Percentiles rank a stretch among this genome's conserved stretches.
These are phyloP conservation scores for Colletotrichum filicis DNA, from an alignment of 2,329 filamentous ascomycete genomes.

Conservation along the genomic window DNA sequence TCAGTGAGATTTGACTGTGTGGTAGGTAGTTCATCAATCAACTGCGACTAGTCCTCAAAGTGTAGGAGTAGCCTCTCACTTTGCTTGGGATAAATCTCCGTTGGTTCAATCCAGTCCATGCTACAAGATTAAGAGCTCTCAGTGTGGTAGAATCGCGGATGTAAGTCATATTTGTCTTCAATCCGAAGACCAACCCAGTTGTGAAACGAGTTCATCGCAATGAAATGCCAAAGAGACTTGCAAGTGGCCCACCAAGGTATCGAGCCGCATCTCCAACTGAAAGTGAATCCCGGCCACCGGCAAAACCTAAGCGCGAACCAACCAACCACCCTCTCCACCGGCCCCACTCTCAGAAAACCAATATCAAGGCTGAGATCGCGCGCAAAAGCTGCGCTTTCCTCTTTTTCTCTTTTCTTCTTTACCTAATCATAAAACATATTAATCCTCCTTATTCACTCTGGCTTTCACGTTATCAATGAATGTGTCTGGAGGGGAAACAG, in stretches of 20 bases:
- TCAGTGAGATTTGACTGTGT: no score
- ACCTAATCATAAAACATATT: conserved; percentile 44
- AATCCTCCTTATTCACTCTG: conserved; percentile 78
- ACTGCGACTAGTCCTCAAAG: no score
- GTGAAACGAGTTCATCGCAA: background rate
- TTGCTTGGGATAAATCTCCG: no score
- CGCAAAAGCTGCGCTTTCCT: background rate
- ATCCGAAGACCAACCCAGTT: background rate
- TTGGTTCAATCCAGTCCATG: no score
- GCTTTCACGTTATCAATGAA: conserved; percentile 64
- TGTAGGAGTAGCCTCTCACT: no score
- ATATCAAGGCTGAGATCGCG: conserved; percentile 36
- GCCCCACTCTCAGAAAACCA: background rate
- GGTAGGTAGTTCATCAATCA: no score
- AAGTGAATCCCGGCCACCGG: conserved; percentile 22
- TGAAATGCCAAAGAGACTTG: background rate
- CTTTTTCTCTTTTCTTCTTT: conserved; percentile 41
- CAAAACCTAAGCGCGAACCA: conserved; percentile 7
- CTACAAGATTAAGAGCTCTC: no score
- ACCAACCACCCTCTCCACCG: background rate
- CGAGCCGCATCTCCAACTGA: background rate
- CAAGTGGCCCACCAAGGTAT: background rate
- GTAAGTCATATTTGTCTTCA: no score
- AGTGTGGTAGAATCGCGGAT: no score
- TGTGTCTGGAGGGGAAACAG: conserved; percentile 76